phyloP scores from a whole-genome alignment of 164 flowering plant genomes.

The Vitis riparia region DNA sequence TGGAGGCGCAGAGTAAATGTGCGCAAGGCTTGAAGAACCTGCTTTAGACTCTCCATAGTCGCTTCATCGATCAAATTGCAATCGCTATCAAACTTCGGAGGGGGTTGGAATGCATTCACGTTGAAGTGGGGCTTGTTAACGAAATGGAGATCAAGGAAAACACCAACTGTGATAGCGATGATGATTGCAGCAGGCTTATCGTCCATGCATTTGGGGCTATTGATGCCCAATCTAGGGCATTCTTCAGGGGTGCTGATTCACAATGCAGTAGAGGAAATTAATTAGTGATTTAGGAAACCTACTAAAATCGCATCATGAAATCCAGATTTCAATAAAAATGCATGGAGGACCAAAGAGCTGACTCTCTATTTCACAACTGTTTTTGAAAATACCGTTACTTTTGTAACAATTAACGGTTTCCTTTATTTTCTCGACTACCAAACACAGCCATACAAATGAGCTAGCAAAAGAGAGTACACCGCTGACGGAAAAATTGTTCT shows the following conservation, averaged over 20 bases:
- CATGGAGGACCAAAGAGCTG: too few species aligned
- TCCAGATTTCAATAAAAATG: too few species aligned
- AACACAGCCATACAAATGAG: too few species aligned
- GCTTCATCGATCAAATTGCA: constrained; percentile 61
- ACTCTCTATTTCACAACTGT: too few species aligned
- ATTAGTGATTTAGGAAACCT: too few species aligned
- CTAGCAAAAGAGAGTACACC: constrained; percentile 14
- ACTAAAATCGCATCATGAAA: too few species aligned
- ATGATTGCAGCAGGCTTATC: constrained; percentile 87
- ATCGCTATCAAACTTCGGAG: constrained; percentile 65
- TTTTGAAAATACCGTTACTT: too few species aligned
- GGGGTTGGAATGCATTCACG: constrained; percentile 56
- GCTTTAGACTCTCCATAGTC: constrained; percentile 40
- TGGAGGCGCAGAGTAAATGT: constrained; percentile 58
- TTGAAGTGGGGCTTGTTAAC: constrained; percentile 77
- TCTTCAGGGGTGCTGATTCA: constrained; percentile 58
- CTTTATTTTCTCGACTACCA: too few species aligned
- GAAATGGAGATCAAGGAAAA: constrained; percentile 79
- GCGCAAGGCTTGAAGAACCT: constrained; percentile 55
- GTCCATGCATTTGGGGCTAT: constrained; percentile 89
- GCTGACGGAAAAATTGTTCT: constrained; percentile 52
- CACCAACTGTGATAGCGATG: constrained; percentile 81
- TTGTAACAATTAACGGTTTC: too few species aligned
- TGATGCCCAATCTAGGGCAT: constrained; percentile 95
- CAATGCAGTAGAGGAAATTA: too few species aligned